Evolutionary conservation across 2,329 filamentous ascomycete species (phyloP), one percentile per base, ranked within the genome.

Genomic region (Dactylellina leptospora): DNA sequence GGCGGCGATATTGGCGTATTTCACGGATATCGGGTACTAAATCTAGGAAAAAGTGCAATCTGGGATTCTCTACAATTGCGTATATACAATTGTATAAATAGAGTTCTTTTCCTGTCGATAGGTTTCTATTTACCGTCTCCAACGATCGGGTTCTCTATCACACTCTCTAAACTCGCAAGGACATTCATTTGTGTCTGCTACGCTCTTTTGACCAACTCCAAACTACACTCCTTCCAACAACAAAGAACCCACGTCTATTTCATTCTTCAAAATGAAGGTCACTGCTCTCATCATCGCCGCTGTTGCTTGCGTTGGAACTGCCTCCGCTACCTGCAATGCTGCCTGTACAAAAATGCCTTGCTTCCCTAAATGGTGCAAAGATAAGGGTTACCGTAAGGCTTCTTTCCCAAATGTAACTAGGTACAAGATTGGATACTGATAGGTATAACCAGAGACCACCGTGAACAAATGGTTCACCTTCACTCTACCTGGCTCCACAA

Each of bases 211-310:
- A 36, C 22, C 9, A 28, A n/a, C 13, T 13, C 33, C 27, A n/a
- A 18, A 25, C 33, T 33, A 13, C 47, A 20, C 18, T 51, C 27
- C 23, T 36, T 30, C 20, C 25, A 8, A 3, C 22, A 51, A 6
- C 18, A 20, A 10, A 33, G 33, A n/a, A 30, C 47, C 30, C 27
- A 30, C 47, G 8, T 36, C 20, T 51, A 30, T 10, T 51, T 22
- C n/a, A 18, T 20, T 22, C n/a, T 23, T 11, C 54, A 61, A 61
- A 55, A 69, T 69, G 63, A 69, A 69, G 55, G 36, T 69, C 20
- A 44, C 48, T n/a, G 9, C 42, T 55, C 18, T 53, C 18, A 2
- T 54, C 23, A 20, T 69, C 8, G 55, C 47, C 3, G 28, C 63
- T 18, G 11, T 59, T 11, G 55, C 63, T 11, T 53, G 40, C 8